These are phyloP conservation scores for Aureobasidium musti DNA, from an alignment of 2,329 filamentous ascomycete species.

Conservation along the genomic window DNA sequence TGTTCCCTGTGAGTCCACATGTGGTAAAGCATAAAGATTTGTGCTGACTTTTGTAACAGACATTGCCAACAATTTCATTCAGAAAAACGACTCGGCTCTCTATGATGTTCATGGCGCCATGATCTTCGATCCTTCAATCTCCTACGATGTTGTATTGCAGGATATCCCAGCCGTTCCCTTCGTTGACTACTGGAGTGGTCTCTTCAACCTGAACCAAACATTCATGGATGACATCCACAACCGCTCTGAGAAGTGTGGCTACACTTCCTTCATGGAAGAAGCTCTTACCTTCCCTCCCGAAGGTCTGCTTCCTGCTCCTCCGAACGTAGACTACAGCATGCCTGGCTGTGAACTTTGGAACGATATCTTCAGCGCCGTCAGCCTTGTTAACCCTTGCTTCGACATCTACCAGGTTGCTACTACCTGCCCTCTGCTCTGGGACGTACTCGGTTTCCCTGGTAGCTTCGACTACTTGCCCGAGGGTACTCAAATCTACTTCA, in stretches of 20 bases:
- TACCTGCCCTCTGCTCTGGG: conserved; percentile 70
- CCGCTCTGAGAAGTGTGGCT: conserved; percentile 60
- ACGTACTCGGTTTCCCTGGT: conserved; percentile 70
- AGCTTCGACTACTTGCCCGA: conserved; percentile 63
- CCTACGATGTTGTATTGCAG: conserved; percentile 54
- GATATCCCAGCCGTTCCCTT: conserved; percentile 59
- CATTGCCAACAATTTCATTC: conserved; percentile 71
- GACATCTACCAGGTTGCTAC: conserved; percentile 72
- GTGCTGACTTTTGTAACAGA: conserved; percentile 46
- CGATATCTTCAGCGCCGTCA: conserved; percentile 57
- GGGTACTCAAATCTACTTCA: conserved; percentile 67
- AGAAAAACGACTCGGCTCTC: conserved; percentile 65
- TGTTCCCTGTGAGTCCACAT: conserved; percentile 50
- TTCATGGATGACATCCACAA: conserved; percentile 57
- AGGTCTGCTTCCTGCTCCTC: conserved; percentile 58
- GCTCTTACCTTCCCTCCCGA: conserved; percentile 70
- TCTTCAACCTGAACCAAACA: conserved; percentile 66
- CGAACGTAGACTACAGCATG: conserved; percentile 49
- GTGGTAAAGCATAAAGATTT: background rate
- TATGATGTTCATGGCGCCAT: conserved; percentile 69
- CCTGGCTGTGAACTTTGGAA: conserved; percentile 54
- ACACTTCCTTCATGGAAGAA: conserved; percentile 59
- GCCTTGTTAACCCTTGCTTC: conserved; percentile 72
- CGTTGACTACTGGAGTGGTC: conserved; percentile 60
- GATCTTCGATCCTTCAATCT: conserved; percentile 71